Evolutionary conservation across 148 eudicot genomes (phyloP).

Genomic region (Vaccinium darrowii): DNA sequence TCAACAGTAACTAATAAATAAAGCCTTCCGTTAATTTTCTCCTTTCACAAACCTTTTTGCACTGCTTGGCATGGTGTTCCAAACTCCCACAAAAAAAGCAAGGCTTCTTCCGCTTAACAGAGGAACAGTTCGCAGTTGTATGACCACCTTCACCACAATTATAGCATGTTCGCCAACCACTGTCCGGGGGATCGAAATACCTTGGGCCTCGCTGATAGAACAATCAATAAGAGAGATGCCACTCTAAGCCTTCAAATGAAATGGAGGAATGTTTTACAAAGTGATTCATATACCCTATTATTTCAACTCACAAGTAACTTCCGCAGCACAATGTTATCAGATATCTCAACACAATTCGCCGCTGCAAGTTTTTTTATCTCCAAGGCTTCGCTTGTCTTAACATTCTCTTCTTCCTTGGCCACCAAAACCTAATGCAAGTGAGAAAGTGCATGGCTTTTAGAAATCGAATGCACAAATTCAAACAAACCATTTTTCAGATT

Average conservation of each 20-base stretch:
- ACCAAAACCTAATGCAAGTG: slow-evolving; percentile 31
- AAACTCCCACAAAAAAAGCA: slow-evolving; percentile 95
- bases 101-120: slow-evolving; percentile 72
- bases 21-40: background rate
- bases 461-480: no score
- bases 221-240: slow-evolving; percentile 38
- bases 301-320: slow-evolving; percentile 93
- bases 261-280: slow-evolving; percentile 14
- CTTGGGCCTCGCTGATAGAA: slow-evolving; percentile 89
- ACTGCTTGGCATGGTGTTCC: slow-evolving; percentile 79
- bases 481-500: no score
- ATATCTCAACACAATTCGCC: slow-evolving; percentile 36
- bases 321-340: slow-evolving; percentile 67
- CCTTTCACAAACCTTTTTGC: slow-evolving; percentile 65
- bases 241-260: slow-evolving; percentile 34
- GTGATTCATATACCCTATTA: slow-evolving; percentile 28
- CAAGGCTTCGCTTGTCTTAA: slow-evolving; percentile 24
- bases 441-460: background rate
- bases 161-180: slow-evolving; percentile 85
- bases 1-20: background rate
- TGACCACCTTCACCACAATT: slow-evolving; percentile 98
- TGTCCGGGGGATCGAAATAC: slow-evolving; percentile 89
- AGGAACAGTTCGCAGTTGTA: slow-evolving; percentile 56
- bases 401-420: slow-evolving; percentile 33
- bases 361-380: slow-evolving; percentile 32